Percentiles rank a stretch among this genome's conserved stretches.
Conservation (phyloP, 345 rosid genomes). For the Gossypium australe region DNA sequence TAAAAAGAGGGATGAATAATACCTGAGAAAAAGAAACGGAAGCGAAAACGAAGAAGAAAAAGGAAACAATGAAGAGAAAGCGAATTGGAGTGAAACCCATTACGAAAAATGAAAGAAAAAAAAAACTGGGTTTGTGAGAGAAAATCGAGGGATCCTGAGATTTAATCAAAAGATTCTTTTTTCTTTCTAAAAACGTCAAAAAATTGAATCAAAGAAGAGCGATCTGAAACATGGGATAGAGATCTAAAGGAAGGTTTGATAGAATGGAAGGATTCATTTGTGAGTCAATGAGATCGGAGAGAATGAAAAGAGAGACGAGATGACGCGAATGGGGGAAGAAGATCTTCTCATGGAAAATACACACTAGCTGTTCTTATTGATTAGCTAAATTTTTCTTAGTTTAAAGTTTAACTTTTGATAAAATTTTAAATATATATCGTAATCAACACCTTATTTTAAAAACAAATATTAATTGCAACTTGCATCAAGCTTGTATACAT, state of each 20-base stretch:
- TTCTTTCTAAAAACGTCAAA: neutral
- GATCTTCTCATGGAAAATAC: neutral
- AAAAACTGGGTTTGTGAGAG: constrained; percentile 2
- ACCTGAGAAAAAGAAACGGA: constrained; percentile 47
- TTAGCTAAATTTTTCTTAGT: too few species aligned
- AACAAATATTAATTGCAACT: too few species aligned
- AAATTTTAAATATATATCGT: too few species aligned
- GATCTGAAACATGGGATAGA: neutral
- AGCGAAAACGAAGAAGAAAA: constrained; percentile 27
- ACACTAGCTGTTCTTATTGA: too few species aligned
- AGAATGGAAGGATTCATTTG: constrained; percentile 3
- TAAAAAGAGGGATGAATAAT: neutral
- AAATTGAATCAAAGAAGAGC: constrained; percentile 2
- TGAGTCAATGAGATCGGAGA: neutral
- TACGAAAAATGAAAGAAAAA: neutral
- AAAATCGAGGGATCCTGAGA: constrained; percentile 2
- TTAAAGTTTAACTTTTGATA: too few species aligned
- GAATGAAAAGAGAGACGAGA: neutral
- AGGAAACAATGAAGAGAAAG: constrained; percentile 25
- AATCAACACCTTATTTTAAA: too few species aligned
- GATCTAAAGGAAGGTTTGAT: neutral
- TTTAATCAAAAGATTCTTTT: neutral
- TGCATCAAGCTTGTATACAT: too few species aligned
- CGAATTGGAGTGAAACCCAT: constrained; percentile 36
- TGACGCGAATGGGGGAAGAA: neutral